A percentile compares a stretch with the other conserved stretches of the same genome.
phyloP scores from a whole-genome alignment of 2,329 filamentous ascomycete genomes.

The Blastomyces silverae region DNA sequence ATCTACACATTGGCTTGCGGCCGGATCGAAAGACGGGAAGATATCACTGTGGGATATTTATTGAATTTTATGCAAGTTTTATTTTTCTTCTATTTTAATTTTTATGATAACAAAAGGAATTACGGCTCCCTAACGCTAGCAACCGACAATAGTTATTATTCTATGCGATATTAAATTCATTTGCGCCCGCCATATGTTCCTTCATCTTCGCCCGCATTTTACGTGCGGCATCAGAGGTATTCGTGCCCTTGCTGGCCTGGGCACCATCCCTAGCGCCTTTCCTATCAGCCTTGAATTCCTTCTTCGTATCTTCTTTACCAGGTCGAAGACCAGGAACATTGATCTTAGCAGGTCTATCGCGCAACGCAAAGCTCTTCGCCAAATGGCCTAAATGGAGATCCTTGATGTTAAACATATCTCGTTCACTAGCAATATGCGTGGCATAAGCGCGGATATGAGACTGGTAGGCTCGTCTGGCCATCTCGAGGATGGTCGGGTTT shows the following conservation, averaged over 20 bases:
- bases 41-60: slow-evolving; percentile 95
- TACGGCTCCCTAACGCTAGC: neutral
- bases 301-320: slow-evolving; percentile 42
- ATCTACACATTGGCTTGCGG: slow-evolving; percentile 78
- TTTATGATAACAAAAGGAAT: slow-evolving; percentile 19
- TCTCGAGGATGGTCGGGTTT: slow-evolving; percentile 63
- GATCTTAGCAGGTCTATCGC: slow-evolving; percentile 82
- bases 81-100: neutral
- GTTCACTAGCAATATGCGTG: slow-evolving; percentile 80
- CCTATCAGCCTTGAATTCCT: slow-evolving; percentile 43
- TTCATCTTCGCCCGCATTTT: slow-evolving; percentile 51
- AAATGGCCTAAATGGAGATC: slow-evolving; percentile 85
- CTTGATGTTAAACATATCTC: slow-evolving; percentile 84
- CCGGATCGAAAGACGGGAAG: slow-evolving; percentile 89
- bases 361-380: slow-evolving; percentile 84
- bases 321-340: slow-evolving; percentile 47
- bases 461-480: slow-evolving; percentile 78
- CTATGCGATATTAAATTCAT: slow-evolving; percentile 54
- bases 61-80: slow-evolving; percentile 39
- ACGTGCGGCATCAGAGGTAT: slow-evolving; percentile 43
- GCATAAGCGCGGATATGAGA: slow-evolving; percentile 92
- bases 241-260: slow-evolving; percentile 26
- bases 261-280: slow-evolving; percentile 28
- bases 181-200: slow-evolving; percentile 47
- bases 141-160: slow-evolving; percentile 17